A percentile compares a stretch with the other conserved stretches of the same genome.
phyloP scores from a whole-genome alignment of 2,329 filamentous ascomycete species.

The Verticillium dahliae region DNA sequence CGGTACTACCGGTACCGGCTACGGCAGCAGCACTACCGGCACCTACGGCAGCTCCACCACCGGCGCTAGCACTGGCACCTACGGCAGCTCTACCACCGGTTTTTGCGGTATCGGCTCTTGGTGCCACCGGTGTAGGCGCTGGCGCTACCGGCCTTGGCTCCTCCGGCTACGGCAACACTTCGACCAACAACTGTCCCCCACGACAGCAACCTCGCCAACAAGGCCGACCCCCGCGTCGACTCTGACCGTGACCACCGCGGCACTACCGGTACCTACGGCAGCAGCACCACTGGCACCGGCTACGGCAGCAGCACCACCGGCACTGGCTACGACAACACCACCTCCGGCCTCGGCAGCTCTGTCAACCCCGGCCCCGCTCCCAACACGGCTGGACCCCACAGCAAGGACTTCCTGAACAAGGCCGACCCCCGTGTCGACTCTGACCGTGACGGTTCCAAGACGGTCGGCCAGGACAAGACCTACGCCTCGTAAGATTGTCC shows the following conservation, averaged over 20 bases:
- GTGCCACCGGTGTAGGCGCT: too few species aligned
- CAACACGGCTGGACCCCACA: slow-evolving; percentile 36
- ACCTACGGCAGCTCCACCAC: slow-evolving; percentile 12
- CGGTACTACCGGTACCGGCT: slow-evolving; percentile 21
- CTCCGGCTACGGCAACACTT: slow-evolving; percentile 6
- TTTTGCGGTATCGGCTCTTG: neutral
- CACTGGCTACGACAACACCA: neutral
- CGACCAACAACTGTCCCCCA: slow-evolving; percentile 35
- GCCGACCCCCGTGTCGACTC: slow-evolving; percentile 49
- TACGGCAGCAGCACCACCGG: slow-evolving; percentile 13
- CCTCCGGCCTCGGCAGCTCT: slow-evolving; percentile 8
- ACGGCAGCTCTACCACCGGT: neutral
- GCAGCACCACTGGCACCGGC: slow-evolving; percentile 13
- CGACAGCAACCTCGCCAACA: slow-evolving; percentile 40
- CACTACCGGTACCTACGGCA: slow-evolving; percentile 17
- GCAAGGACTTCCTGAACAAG: slow-evolving; percentile 47
- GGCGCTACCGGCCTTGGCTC: slow-evolving; percentile 4
- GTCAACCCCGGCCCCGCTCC: slow-evolving; percentile 25
- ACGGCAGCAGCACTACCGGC: slow-evolving; percentile 15
- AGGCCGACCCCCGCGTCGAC: slow-evolving; percentile 29
- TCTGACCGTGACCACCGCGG: slow-evolving; percentile 24
- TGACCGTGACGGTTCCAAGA: slow-evolving; percentile 47
- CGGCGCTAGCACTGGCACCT: slow-evolving; percentile 5
- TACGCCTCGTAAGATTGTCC: slow-evolving; percentile 27
- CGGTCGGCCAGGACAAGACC: slow-evolving; percentile 46